These are phyloP conservation scores for Pseudogymnoascus sp. DNA, from an alignment of 2,329 filamentous ascomycete genomes.

Conservation along the genomic window DNA sequence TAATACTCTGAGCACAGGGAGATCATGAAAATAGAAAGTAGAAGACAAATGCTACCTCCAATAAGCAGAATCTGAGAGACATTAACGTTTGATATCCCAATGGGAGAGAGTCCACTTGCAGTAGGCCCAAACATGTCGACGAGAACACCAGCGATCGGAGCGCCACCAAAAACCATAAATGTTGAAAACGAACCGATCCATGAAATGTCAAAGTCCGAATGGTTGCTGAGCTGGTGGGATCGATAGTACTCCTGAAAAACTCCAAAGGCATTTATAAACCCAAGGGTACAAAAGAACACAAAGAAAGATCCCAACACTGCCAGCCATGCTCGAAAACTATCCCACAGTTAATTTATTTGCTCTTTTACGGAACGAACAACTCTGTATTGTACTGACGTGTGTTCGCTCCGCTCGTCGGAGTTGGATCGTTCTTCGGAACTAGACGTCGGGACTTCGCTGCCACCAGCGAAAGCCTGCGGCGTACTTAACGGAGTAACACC, in stretches of 20 bases:
- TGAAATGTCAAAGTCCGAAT: conserved; percentile 26
- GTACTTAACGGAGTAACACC: neutral
- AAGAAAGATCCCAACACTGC: conserved; percentile 16
- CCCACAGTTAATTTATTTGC: neutral
- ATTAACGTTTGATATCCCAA: neutral
- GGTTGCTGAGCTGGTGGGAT: conserved; percentile 15
- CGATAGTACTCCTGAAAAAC: conserved; percentile 30
- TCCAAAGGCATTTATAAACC: conserved; percentile 30
- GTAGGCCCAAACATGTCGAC: conserved; percentile 28
- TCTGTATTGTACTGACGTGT: neutral
- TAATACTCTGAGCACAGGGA: conserved; percentile 27
- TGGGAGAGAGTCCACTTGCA: conserved; percentile 5
- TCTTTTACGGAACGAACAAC: neutral
- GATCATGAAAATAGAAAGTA: conserved; percentile 26
- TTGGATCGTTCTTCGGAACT: neutral
- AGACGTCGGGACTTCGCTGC: neutral
- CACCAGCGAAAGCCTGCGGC: neutral
- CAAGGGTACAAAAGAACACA: conserved; percentile 26
- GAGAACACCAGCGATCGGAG: conserved; percentile 23
- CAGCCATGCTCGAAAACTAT: conserved; percentile 12
- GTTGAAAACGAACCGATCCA: conserved; percentile 31
- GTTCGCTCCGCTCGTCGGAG: neutral
- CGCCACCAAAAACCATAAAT: conserved; percentile 19
- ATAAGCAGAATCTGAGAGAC: neutral
- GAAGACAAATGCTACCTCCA: neutral